Evolutionary conservation across 805 yeast species (phyloP), one percentile per base, ranked within the genome.

Genomic region (Zygosaccharomyces siamensis): DNA sequence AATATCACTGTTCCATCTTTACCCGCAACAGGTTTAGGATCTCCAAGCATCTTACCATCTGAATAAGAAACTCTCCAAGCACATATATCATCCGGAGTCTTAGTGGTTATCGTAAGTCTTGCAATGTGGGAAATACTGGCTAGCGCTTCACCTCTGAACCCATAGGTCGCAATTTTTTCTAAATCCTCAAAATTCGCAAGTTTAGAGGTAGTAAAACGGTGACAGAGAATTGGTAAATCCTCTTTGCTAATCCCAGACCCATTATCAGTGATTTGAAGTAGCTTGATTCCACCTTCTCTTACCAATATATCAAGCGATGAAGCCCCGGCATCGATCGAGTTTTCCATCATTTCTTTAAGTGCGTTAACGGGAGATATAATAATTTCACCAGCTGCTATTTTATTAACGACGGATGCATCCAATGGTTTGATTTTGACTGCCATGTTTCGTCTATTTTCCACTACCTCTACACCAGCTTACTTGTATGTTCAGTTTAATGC

Each of bases 341-440:
- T 93, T 69, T 93, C 99, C 51, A 93, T 70, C 71, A 93, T 72
- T 65, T 93, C 99, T 63, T 93, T 93, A 37, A 93, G 70, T 0
- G 99, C 99, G 64, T 92, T 93, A 4, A 92, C 86, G 0, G 99
- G 98, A 4, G 90, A 92, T 24, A 90, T 78, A 49, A 93, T 87
- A 68, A 93, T 88, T 69, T 93, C 98, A 0, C 99, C 99, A 1
- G 99, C 99, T 0, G 99, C 99, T 24, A 93, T 93, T 52, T 84
- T 79, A 64, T 89, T 90, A 43, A 93, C 86, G 18, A 90, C 97
- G 2, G 79, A 64, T 12, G 71, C 71, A 39, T 84, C 93, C 21
- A 92, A 75, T 14, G 78, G 70, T 68, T 71, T 58, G 31, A 64
- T 64, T 5, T 49, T 55, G 4, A 43, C 27, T 6, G 46, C 49